Base-by-base conservation (phyloP, 208 protist species). In the Crithidia bombi region DNA sequence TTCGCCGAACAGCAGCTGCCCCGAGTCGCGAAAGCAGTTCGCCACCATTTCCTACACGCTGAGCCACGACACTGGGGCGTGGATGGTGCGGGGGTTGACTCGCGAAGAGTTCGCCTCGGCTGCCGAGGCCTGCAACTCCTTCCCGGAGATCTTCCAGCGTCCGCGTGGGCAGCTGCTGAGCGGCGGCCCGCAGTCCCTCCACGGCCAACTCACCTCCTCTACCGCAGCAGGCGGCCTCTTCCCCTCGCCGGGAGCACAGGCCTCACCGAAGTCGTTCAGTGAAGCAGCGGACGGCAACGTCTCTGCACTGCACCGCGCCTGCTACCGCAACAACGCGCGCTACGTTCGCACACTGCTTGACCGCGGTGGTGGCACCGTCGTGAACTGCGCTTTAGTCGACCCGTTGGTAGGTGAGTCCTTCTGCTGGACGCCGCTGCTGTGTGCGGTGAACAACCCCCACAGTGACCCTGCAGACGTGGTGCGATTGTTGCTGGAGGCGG, bases 371-470 rank as follows among this genome's bases (percentile, higher is more conserved):
- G 64, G 75, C 25, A 74, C 87, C n/a, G 72, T 94, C 12, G 74
- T 96, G 49, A 96, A 96, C 74, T 79, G 56, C 55, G 79, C 82
- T 15, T 57, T 94, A 6, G 55, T 83, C 7, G 89, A 94, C 75
- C 81, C 85, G 19, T 52, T 73, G 23, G 46, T 75, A 17, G 65
- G 69, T 23, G 62, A 59, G 33, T 43, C 46, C 52, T 96, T 87
- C 63, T 91, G 79, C 69, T 96, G 91, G 89, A 94, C 91, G 11
- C 87, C 91, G 49, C 78, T 96, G 51, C 65, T 96, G 43, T 96
- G 89, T 63, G 89, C 91, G 17, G 89, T 94, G 57, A 96, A 96
- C 85, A 96, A 96, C 76, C 86, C 85, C 3, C 88, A 92, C 75
- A 66, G 76, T 46, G 91, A 96, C 61, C 89, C 89, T 23, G 86